A percentile compares a stretch with the other conserved stretches of the same genome.
These are phyloP conservation scores for Fraxinus greggii DNA, from an alignment of 305 asterid species.

Conservation along the genomic window DNA sequence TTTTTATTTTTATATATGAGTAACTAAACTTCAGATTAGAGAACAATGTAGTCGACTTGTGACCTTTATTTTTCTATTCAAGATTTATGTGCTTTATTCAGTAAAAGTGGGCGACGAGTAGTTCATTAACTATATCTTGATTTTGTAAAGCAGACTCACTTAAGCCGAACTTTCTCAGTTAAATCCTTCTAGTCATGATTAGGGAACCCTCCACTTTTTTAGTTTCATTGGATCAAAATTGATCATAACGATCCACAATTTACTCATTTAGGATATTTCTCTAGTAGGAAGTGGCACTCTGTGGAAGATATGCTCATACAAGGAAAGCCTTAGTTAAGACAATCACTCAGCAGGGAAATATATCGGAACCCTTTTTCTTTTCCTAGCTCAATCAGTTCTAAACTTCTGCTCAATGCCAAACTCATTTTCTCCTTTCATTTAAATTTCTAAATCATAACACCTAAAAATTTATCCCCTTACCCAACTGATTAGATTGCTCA, in stretches of 20 bases:
- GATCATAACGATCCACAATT: neutral
- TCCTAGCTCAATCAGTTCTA: neutral
- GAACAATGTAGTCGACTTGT: no score
- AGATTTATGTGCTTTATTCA: no score
- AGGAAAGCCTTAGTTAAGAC: neutral
- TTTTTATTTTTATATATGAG: no score
- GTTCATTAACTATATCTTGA: neutral
- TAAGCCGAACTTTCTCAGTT: neutral
- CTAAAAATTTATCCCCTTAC: neutral
- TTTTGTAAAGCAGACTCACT: neutral
- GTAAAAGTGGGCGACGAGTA: neutral
- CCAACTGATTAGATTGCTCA: neutral
- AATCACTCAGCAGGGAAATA: neutral
- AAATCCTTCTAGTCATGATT: neutral
- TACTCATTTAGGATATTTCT: neutral
- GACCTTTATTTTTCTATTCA: no score
- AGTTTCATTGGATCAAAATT: neutral
- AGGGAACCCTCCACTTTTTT: neutral
- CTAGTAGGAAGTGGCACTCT: neutral
- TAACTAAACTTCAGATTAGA: no score
- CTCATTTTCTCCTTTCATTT: neutral
- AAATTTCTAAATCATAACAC: neutral
- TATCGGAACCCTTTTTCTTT: neutral
- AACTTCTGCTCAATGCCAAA: neutral
- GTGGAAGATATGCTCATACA: neutral